Conservation (phyloP, 208 protist species). For the Acanthamoeba polyphaga region DNA sequence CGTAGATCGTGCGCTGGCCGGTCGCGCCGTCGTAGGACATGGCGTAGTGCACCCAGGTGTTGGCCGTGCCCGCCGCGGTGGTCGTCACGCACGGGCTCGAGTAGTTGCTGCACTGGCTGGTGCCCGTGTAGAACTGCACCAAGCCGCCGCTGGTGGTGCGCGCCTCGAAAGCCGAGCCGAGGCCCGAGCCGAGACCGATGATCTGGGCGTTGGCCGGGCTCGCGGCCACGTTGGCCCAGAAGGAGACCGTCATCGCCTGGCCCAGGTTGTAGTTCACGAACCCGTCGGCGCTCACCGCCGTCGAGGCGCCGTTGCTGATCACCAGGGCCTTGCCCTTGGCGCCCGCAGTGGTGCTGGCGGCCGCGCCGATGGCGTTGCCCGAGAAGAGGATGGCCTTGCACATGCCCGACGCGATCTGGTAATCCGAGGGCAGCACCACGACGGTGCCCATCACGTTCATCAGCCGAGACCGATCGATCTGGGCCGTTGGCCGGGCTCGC, state of each 20-base stretch:
- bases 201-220: slow-evolving; percentile 25
- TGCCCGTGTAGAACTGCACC: slow-evolving; percentile 63
- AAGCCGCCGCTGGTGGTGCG: slow-evolving; percentile 13
- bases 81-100: neutral
- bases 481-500: neutral
- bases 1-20: slow-evolving; percentile 37
- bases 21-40: slow-evolving; percentile 13
- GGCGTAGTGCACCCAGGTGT: slow-evolving; percentile 65
- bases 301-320: neutral
- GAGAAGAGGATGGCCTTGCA: slow-evolving; percentile 42
- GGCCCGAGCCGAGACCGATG: slow-evolving; percentile 27
- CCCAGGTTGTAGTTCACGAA: slow-evolving; percentile 71
- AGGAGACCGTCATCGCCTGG: neutral
- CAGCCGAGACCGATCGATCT: no score
- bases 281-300: slow-evolving; percentile 40
- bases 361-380: neutral
- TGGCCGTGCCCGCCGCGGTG: neutral
- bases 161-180: slow-evolving; percentile 54
- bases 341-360: neutral
- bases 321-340: slow-evolving; percentile 27
- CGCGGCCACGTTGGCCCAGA: slow-evolving; percentile 44
- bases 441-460: slow-evolving; percentile 68
- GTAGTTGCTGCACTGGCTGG: slow-evolving; percentile 15
- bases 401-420: neutral
- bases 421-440: slow-evolving; percentile 26